Percentiles rank a stretch among this genome's conserved stretches.
Evolutionary conservation across 495 filamentous ascomycete species (phyloP).

Genomic region (Aspergillus steynii): DNA sequence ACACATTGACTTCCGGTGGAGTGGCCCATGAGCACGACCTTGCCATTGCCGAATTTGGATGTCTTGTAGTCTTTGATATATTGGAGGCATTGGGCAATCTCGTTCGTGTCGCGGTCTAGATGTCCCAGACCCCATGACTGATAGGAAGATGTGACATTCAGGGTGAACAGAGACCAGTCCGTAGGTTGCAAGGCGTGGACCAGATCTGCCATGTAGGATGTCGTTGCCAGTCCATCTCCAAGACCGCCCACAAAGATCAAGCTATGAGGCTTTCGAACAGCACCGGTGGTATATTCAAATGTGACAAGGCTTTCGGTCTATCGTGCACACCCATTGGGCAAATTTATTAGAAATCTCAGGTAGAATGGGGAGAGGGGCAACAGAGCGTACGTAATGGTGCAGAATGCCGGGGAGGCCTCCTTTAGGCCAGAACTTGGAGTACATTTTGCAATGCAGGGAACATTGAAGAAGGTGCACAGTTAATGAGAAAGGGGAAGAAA

Average conservation of each 20-base stretch:
- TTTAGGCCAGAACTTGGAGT: conserved; percentile 53
- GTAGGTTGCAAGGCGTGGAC: conserved; percentile 55
- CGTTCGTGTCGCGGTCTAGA: conserved; percentile 69
- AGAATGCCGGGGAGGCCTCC: conserved; percentile 53
- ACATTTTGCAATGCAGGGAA: conserved; percentile 28
- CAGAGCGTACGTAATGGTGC: conserved; percentile 51
- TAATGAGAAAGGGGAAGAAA: not conserved
- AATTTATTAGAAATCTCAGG: conserved; percentile 2
- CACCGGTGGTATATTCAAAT: conserved; percentile 42
- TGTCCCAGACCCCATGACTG: conserved; percentile 69
- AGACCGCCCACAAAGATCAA: conserved; percentile 83
- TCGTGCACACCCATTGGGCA: not conserved
- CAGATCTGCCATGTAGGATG: conserved; percentile 58
- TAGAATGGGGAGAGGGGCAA: conserved; percentile 7
- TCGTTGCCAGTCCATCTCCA: conserved; percentile 73
- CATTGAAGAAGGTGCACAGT: not conserved
- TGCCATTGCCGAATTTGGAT: conserved; percentile 42
- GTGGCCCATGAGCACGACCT: conserved; percentile 81
- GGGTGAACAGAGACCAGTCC: conserved; percentile 61
- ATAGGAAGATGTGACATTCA: conserved; percentile 64
- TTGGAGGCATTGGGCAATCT: conserved; percentile 67
- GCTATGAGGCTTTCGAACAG: conserved; percentile 54
- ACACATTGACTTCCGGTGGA: conserved; percentile 85
- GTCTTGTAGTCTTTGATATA: conserved; percentile 60
- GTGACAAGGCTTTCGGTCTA: conserved; percentile 49